Evolutionary conservation across 352 stramenopile genomes (phyloP), one percentile per base, ranked within the genome.

Genomic region (Globisporangium takayamanum): DNA sequence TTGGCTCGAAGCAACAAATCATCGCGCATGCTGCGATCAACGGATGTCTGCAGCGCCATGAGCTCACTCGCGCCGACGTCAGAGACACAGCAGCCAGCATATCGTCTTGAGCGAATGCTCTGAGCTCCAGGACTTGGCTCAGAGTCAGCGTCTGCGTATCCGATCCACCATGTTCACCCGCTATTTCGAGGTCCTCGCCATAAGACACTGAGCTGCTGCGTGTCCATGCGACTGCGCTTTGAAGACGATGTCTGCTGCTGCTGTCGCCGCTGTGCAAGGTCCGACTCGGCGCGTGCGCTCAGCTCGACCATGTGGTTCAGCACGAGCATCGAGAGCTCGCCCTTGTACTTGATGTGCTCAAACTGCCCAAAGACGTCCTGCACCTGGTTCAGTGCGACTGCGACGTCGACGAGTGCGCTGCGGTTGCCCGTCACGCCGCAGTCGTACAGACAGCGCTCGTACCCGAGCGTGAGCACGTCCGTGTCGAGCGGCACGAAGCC

Each of bases 291-390:
- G 44, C 44, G 44, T 15, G 44, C 44, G 56, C 72, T 68, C 49
- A 78, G 61, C 56, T 87, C 73, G 68, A 91, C 73, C 44, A 92
- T 61, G 42, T 83, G 73, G 22, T 88, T 78, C 20, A 87, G 60
- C 25, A 91, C 77, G 8, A 84, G 68, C 68, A 84, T 88, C 11
- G 79, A 71, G 39, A 90, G 55, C 42, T 91, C 77, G 11, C 83
- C 83, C 55, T 92, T 92, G 69, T 87, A 88, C 57, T 92, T 88
- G 59, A 92, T 87, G n/a, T 74, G 64, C 18, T 66, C 52, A 44
- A 91, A 88, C 16, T 62, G 62, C 0, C 78, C 83, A 33, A 86
- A 88, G 6, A 79, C 30, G 15, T 76, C 61, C 53, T 92, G 80
- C 14, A 91, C 44, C 42, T 79, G 56, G 39, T 79, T 60, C 20